These are phyloP conservation scores for Debaryomyces udenii DNA, from an alignment of 1,139 yeast genomes.

Conservation along the genomic window DNA sequence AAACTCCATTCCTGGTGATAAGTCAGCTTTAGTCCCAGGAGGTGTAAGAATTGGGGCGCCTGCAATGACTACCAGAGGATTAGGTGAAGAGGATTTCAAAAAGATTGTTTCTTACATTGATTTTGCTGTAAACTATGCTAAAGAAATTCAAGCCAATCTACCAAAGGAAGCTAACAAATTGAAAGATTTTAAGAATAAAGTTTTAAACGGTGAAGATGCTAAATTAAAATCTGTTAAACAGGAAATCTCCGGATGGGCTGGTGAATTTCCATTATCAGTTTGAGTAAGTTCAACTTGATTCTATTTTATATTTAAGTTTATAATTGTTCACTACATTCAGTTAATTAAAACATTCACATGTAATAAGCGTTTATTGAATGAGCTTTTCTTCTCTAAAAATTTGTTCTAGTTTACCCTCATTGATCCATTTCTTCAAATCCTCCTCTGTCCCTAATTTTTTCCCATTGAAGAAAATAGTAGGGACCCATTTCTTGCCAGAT, in stretches of 20 bases:
- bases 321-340: slow-evolving; percentile 1
- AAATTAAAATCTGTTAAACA: slow-evolving; percentile 63
- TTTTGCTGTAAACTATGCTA: slow-evolving; percentile 78
- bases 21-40: slow-evolving; percentile 96
- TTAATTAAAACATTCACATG: not conserved
- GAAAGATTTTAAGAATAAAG: slow-evolving; percentile 87
- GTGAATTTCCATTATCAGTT: slow-evolving; percentile 89
- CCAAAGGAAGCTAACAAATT: slow-evolving; percentile 90
- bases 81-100: slow-evolving; percentile 82
- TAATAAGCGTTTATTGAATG: slow-evolving; percentile 11
- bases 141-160: slow-evolving; percentile 69
- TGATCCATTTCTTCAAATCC: slow-evolving; percentile 50
- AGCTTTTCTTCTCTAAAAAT: slow-evolving; percentile 48
- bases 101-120: slow-evolving; percentile 84
- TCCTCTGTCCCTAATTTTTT: slow-evolving; percentile 61
- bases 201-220: slow-evolving; percentile 70
- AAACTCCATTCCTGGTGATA: slow-evolving; percentile 98
- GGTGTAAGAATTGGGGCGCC: slow-evolving; percentile 99
- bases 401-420: slow-evolving; percentile 42
- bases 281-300: slow-evolving; percentile 22
- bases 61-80: slow-evolving; percentile 98
- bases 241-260: slow-evolving; percentile 91
- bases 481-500: slow-evolving; percentile 71
- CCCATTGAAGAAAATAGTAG: slow-evolving; percentile 70
- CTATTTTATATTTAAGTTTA: not conserved